phyloP scores from a whole-genome alignment of 192 early-diverging fungal genomes.

The Backusella australiensis region DNA sequence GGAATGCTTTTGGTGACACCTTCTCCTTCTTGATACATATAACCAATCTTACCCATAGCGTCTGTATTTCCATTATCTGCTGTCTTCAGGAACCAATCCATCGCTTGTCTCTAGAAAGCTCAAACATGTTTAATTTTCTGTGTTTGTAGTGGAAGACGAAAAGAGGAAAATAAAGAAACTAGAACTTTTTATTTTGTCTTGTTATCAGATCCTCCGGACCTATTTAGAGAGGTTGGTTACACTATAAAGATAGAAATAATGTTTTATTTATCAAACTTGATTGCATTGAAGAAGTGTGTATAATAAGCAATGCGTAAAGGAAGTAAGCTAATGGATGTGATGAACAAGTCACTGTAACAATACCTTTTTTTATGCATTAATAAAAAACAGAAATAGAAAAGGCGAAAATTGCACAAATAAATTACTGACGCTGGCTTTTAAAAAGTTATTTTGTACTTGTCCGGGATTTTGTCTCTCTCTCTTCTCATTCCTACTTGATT shows the following conservation, averaged over 20 bases:
- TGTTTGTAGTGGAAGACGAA: no score
- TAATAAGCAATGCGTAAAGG: conserved; percentile 14
- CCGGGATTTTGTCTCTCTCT: background rate
- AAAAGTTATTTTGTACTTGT: no score
- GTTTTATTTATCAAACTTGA: conserved; percentile 9
- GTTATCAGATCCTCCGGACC: background rate
- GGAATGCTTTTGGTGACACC: no score
- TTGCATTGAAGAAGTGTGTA: conserved; percentile 9
- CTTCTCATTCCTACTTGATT: conserved; percentile 62
- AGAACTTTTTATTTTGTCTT: no score
- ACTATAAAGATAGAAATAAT: background rate
- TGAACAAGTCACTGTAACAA: background rate
- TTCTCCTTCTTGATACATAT: no score
- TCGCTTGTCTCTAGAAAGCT: no score
- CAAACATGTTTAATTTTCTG: no score
- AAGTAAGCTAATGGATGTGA: background rate
- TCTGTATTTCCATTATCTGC: no score
- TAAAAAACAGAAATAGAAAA: background rate
- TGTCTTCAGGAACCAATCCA: no score
- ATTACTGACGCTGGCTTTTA: background rate
- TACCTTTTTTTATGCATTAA: background rate
- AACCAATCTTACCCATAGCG: no score
- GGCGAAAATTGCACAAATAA: background rate
- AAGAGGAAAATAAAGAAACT: no score
- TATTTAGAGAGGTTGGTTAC: background rate